Evolutionary conservation across 2,329 filamentous ascomycete species (phyloP), one percentile per base, ranked within the genome.

Genomic region (Fusarium tricinctum): DNA sequence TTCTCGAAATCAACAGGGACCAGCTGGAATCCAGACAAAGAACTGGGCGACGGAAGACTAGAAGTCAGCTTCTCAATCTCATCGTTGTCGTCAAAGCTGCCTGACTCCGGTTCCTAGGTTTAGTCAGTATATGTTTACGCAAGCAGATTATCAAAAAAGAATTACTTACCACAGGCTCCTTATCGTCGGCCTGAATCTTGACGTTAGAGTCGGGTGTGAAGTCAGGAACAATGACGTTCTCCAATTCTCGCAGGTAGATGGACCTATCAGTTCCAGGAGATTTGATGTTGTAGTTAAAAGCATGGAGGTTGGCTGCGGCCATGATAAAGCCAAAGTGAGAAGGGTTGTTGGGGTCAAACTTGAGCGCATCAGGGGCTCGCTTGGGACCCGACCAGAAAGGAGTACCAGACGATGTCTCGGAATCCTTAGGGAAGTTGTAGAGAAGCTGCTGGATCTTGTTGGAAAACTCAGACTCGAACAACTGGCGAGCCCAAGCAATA

Each of bases 301-400:
- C 96, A 74, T 97, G 96, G 26, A 99, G 86, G 77, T 97, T 96
- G 35, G 96, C 94, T 9, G 89, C 96, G 19, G 96, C 90, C 66
- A 97, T 88, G 55, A 99, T 85, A 77, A 97, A 99, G 38, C 88
- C 89, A 76, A 95, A 91, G 81, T 99, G 96, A 22, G 93, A 96
- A 13, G 90, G 85, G 80, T 97, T 96, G 63, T 89, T 87, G 46
- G 90, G 81, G 74, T 97, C 92, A 72, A 99, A 99, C 78, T 92
- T 94, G 76, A 98, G 85, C 68, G 95, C 87, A 67, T 97, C 93
- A 7, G 96, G 96, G 14, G 96, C 96, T 75, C 96, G 93, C 88
- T 99, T 99, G 48, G 96, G 96, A 13, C 96, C 95, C 30, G 96
- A 98, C 96, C 96, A 99, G 86, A 99, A 99, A 2, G 89, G 92